A percentile compares a stretch with the other conserved stretches of the same genome.
Conservation (phyloP, 108 stramenopile species). For the Skeletonema marinoi region DNA sequence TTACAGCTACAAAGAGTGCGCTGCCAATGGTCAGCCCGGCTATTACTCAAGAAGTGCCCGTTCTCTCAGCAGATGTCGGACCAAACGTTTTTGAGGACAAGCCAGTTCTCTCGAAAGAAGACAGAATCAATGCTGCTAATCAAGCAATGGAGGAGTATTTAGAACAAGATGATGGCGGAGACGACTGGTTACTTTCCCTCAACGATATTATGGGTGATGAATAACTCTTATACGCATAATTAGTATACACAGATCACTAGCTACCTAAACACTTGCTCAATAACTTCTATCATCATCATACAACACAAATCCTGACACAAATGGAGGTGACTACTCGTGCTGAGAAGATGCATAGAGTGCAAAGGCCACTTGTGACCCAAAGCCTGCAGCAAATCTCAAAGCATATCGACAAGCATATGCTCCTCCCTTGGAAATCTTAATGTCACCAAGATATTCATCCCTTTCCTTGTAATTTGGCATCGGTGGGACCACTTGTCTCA, state of each 20-base stretch:
- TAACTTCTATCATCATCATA: neutral
- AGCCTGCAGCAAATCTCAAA: slow-evolving; percentile 95
- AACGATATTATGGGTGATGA: slow-evolving; percentile 54
- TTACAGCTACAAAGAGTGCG: neutral
- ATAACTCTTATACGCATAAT: slow-evolving; percentile 8
- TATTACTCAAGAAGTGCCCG: neutral
- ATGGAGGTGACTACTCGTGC: slow-evolving; percentile 42
- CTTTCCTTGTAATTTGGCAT: slow-evolving; percentile 87
- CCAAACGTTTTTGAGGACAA: slow-evolving; percentile 31
- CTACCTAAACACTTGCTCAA: neutral
- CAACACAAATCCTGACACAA: neutral
- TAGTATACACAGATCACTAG: neutral
- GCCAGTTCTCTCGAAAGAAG: slow-evolving; percentile 35
- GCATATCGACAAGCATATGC: slow-evolving; percentile 89
- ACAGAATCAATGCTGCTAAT: slow-evolving; percentile 42
- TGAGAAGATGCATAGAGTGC: slow-evolving; percentile 89
- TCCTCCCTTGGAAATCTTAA: slow-evolving; percentile 92
- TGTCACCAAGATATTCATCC: slow-evolving; percentile 87
- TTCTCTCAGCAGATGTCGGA: neutral
- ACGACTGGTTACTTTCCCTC: slow-evolving; percentile 61
- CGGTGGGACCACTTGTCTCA: slow-evolving; percentile 85
- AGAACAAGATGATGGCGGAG: slow-evolving; percentile 73
- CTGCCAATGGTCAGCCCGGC: slow-evolving; percentile 1
- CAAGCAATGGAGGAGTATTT: slow-evolving; percentile 74
- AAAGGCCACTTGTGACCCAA: slow-evolving; percentile 96